Base-by-base conservation (phyloP, 768 basidiomycete species). In the Kwoniella botswanensis region DNA sequence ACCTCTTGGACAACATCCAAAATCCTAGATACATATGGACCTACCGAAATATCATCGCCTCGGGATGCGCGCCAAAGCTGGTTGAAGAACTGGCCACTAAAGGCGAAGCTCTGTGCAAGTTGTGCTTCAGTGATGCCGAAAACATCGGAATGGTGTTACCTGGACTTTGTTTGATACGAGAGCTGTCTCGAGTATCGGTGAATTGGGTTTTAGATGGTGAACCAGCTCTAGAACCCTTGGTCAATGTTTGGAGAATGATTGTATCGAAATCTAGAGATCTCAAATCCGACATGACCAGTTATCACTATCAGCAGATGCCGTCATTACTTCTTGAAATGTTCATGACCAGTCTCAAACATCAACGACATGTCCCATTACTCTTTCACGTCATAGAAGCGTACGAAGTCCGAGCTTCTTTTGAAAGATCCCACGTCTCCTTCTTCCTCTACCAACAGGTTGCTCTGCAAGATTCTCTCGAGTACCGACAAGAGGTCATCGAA, bases 391-490 rank as follows among this genome's bases (percentile, higher is more conserved):
- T 93, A 59, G 89, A 89, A 12, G 85, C 94, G 58, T 98, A 90
- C 84, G 89, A 90, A 26, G 90, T 91, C 73, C 88, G 90, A 70
- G 87, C 92, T 11, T 90, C 92, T 4, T 89, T 94, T 82, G 95
- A 98, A 79, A 86, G 92, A 18, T 88, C 93, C 41, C 88, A 86
- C 53, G 86, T 92, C 18, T 90, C 91, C 0, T 90, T 90, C 66
- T 98, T 97, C 86, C 87, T 99, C 3, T 96, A 94, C 78, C 85
- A 87, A 13, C 91, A 93, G 76, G 91, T 95, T 29, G 92, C 94
- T 1, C 84, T 92, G 61, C 91, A 87, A 78, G 86, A 89, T 26
- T 88, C 91, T 73, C 80, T 88, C 22, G 84, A 88, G 57, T 83
- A 86, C 84, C 92, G 91, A 52, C 89, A 93, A n/a, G 92, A 92